Evolutionary conservation across 192 early-diverging fungal species (phyloP).

Genomic region (Coemansia sp.): DNA sequence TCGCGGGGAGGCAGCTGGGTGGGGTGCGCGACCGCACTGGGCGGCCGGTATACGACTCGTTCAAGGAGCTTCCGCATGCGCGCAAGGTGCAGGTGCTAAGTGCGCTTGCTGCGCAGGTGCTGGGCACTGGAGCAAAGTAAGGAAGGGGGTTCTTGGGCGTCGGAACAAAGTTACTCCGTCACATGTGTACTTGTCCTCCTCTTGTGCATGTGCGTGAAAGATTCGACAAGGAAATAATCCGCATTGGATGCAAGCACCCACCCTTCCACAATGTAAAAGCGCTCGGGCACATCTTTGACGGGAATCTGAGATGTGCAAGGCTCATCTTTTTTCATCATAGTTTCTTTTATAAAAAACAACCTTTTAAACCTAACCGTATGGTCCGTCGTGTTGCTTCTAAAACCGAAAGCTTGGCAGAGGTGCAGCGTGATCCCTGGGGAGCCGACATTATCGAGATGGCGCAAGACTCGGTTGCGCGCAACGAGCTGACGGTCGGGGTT

Average conservation of each 20-base stretch:
- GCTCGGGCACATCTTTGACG: too few species aligned
- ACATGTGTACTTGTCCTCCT: too few species aligned
- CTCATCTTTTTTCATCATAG: too few species aligned
- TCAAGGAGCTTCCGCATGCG: conserved; percentile 56
- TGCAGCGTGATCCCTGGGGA: neutral
- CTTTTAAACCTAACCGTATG: neutral
- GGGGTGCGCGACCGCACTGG: conserved; percentile 66
- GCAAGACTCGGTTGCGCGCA: neutral
- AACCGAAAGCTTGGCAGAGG: neutral
- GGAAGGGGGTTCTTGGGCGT: neutral
- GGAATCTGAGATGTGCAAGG: too few species aligned
- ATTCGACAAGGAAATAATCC: too few species aligned
- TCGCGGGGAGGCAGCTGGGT: conserved; percentile 62
- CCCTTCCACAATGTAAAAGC: too few species aligned
- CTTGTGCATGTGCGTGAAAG: too few species aligned
- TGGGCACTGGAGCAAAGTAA: conserved; percentile 15
- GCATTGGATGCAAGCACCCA: too few species aligned
- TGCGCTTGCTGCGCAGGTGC: conserved; percentile 39
- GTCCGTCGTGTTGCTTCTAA: neutral
- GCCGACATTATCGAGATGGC: neutral
- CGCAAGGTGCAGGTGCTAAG: conserved; percentile 59
- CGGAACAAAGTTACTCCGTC: too few species aligned
- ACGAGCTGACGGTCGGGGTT: neutral
- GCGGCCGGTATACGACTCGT: conserved; percentile 58
- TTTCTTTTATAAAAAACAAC: too few species aligned